Conservation (phyloP, 2,329 filamentous ascomycete species). For the Zarea fungicola region DNA sequence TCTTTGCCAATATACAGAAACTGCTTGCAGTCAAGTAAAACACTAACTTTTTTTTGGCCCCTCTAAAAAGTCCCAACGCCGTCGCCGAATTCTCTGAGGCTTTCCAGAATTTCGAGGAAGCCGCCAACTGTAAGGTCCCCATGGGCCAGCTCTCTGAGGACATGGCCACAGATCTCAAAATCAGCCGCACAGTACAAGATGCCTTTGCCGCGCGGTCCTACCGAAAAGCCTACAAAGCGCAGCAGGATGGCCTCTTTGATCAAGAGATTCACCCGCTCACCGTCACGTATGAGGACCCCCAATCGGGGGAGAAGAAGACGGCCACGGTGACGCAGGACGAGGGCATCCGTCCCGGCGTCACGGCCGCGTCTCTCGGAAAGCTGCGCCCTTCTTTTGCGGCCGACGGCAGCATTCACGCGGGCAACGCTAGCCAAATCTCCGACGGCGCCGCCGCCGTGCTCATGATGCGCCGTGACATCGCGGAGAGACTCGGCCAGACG, state of each 20-base stretch:
- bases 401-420: slow-evolving; percentile 89
- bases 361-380: slow-evolving; percentile 81
- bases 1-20: no score
- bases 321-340: slow-evolving; percentile 83
- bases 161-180: slow-evolving; percentile 82
- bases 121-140: slow-evolving; percentile 94
- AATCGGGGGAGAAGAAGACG: slow-evolving; percentile 76
- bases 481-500: slow-evolving; percentile 78
- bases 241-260: slow-evolving; percentile 84
- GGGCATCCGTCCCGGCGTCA: slow-evolving; percentile 79
- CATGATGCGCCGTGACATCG: slow-evolving; percentile 90
- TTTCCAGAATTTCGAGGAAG: slow-evolving; percentile 72
- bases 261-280: slow-evolving; percentile 85
- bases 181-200: slow-evolving; percentile 72
- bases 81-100: slow-evolving; percentile 93
- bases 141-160: slow-evolving; percentile 93
- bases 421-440: slow-evolving; percentile 92
- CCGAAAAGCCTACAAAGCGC: slow-evolving; percentile 81
- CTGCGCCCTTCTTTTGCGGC: slow-evolving; percentile 87
- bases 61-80: slow-evolving; percentile 61
- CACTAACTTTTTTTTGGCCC: no score
- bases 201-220: slow-evolving; percentile 92
- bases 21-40: no score
- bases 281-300: slow-evolving; percentile 82
- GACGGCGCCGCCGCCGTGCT: slow-evolving; percentile 94